Evolutionary conservation across 345 rosid species (phyloP).

Genomic region (Mallotus nudiflorus): DNA sequence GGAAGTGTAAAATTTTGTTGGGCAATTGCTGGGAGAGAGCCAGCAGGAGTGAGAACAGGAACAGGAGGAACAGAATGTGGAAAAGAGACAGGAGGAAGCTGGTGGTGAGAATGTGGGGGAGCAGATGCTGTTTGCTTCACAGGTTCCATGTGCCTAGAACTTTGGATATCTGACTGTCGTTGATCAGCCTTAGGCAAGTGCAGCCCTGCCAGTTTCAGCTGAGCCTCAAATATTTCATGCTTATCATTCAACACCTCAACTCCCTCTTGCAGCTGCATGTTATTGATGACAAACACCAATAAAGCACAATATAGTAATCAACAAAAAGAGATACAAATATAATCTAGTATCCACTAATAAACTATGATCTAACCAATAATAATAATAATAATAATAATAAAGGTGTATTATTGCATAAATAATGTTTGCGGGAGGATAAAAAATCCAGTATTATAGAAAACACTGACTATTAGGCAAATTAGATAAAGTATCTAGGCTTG

Average conservation of each 20-base stretch:
- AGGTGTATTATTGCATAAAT: too few relatives aligned
- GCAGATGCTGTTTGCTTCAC: constrained; percentile 50
- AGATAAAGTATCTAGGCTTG: too few relatives aligned
- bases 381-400: not conserved
- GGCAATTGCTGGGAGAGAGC: constrained; percentile 37
- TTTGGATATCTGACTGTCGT: constrained; percentile 45
- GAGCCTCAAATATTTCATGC: constrained; percentile 69
- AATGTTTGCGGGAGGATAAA: too few relatives aligned
- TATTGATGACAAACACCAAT: constrained; percentile 11
- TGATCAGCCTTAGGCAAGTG: constrained; percentile 55
- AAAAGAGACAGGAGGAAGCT: constrained; percentile 31
- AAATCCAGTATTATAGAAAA: too few relatives aligned
- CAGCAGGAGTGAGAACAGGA: constrained; percentile 28
- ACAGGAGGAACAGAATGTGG: constrained; percentile 24
- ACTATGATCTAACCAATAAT: not conserved
- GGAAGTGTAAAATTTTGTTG: constrained; percentile 57
- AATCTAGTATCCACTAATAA: constrained; percentile 5
- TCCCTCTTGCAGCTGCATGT: constrained; percentile 72
- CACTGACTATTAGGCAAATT: too few relatives aligned
- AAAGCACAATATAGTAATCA: constrained; percentile 6
- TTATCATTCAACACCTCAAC: constrained; percentile 70
- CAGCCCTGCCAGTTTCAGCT: constrained; percentile 59
- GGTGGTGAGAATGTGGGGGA: constrained; percentile 50
- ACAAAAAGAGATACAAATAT: not conserved
- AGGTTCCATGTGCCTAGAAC: constrained; percentile 40